Conservation (phyloP, 345 rosid species). For the Anacardium occidentale region DNA sequence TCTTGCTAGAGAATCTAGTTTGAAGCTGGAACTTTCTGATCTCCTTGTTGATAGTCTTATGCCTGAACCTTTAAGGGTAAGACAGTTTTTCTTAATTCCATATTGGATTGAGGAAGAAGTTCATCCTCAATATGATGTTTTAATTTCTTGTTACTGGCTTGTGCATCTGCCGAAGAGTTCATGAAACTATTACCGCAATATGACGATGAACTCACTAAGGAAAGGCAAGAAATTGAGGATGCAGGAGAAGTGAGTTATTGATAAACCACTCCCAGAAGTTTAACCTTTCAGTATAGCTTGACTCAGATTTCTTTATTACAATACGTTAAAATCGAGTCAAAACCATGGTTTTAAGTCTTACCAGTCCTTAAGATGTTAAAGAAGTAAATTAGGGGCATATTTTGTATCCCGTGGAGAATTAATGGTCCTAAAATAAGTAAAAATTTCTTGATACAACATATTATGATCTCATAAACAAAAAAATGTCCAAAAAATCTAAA, state of each 20-base stretch:
- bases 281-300: not conserved
- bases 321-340: not conserved
- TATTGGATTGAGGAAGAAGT: not conserved
- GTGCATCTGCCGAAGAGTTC: constrained; percentile 75
- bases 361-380: not conserved
- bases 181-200: constrained; percentile 72
- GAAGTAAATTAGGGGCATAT: not conserved
- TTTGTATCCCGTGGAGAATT: not conserved
- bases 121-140: constrained; percentile 9
- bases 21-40: constrained; percentile 81
- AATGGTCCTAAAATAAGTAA: not conserved
- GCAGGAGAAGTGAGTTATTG: constrained; percentile 70
- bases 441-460: not conserved
- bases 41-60: constrained; percentile 82
- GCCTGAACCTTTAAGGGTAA: constrained; percentile 82
- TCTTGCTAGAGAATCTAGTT: constrained; percentile 90
- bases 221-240: constrained; percentile 70
- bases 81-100: constrained; percentile 12
- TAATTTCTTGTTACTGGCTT: constrained; percentile 42
- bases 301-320: not conserved
- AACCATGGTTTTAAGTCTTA: not conserved
- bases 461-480: too few species aligned
- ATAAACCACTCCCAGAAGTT: not conserved
- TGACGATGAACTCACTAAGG: constrained; percentile 58
- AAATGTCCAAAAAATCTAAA: not conserved